Conservation (phyloP, 2,329 filamentous ascomycete species). For the Stachybotrys elegans region DNA sequence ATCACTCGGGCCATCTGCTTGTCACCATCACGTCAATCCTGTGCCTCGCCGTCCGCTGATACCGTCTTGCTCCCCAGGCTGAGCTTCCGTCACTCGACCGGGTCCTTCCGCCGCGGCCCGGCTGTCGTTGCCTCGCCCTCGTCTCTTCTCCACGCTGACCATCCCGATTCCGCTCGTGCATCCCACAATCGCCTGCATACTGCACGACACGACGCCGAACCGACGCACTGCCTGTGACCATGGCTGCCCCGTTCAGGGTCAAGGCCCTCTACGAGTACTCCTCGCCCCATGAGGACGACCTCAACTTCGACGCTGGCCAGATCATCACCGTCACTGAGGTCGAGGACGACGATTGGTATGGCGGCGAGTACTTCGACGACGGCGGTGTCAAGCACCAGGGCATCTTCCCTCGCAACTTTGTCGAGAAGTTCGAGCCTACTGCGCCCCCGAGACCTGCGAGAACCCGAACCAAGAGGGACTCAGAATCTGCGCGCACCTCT, state of each 20-base stretch:
- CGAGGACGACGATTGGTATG: constrained; percentile 93
- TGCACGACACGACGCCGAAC: too few relatives aligned
- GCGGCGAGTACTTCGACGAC: constrained; percentile 78
- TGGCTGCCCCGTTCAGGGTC: constrained; percentile 83
- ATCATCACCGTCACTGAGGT: constrained; percentile 90
- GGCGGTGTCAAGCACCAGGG: constrained; percentile 72
- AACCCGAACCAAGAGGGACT: constrained; percentile 60
- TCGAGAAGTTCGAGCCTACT: constrained; percentile 90
- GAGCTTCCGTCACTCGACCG: too few relatives aligned
- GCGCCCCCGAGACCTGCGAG: constrained; percentile 82
- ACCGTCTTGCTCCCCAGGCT: too few relatives aligned
- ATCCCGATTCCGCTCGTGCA: too few relatives aligned
- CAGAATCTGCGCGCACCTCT: constrained; percentile 28
- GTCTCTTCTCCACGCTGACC: too few relatives aligned
- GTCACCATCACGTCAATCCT: too few relatives aligned
- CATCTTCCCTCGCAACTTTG: constrained; percentile 94
- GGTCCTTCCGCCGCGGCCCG: too few relatives aligned
- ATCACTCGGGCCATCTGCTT: too few relatives aligned
- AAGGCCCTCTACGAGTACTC: constrained; percentile 93
- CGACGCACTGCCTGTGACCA: too few relatives aligned
- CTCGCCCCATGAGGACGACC: constrained; percentile 90
- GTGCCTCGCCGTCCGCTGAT: too few relatives aligned
- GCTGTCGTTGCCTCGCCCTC: too few relatives aligned
- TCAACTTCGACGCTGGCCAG: constrained; percentile 79
- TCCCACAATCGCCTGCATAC: too few relatives aligned